Evolutionary conservation across 2,329 filamentous ascomycete species (phyloP).

Genomic region (Exophiala bonariae): DNA sequence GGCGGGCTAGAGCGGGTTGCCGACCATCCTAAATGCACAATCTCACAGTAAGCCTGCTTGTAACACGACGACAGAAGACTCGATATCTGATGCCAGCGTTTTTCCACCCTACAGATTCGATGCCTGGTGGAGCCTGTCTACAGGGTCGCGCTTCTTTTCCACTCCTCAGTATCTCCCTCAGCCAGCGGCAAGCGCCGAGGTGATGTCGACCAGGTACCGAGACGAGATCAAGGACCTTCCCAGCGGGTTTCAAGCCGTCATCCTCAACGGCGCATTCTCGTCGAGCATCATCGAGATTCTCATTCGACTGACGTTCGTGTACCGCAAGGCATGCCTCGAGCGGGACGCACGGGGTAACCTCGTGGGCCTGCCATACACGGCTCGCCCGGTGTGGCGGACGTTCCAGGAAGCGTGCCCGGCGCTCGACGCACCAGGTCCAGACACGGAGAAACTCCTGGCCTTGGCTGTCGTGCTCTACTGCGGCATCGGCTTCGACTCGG

Average conservation of each 20-base stretch:
- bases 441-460: constrained; percentile 4
- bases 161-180: constrained; percentile 2
- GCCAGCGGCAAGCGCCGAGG: not conserved
- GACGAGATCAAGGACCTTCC: constrained; percentile 4
- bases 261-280: not conserved
- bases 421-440: not conserved
- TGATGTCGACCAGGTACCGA: not conserved
- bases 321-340: not conserved
- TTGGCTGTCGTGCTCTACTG: constrained; percentile 5
- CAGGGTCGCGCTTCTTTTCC: constrained; percentile 7
- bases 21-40: constrained; percentile 7
- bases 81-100: not conserved
- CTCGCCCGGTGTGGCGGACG: constrained; percentile 5
- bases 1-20: constrained; percentile 4
- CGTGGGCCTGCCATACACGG: constrained; percentile 4
- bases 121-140: constrained; percentile 9
- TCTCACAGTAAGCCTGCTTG: constrained; percentile 6
- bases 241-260: not conserved
- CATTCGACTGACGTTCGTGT: constrained; percentile 6
- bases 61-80: too few species aligned
- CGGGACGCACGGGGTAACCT: not conserved
- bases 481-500: constrained; percentile 7
- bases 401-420: constrained; percentile 10
- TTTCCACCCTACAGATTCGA: constrained; percentile 6
- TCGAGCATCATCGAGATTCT: constrained; percentile 6